A percentile compares a stretch with the other conserved stretches of the same genome.
Evolutionary conservation across 2,329 filamentous ascomycete genomes (phyloP).

Genomic region (Monosporascus sp.): DNA sequence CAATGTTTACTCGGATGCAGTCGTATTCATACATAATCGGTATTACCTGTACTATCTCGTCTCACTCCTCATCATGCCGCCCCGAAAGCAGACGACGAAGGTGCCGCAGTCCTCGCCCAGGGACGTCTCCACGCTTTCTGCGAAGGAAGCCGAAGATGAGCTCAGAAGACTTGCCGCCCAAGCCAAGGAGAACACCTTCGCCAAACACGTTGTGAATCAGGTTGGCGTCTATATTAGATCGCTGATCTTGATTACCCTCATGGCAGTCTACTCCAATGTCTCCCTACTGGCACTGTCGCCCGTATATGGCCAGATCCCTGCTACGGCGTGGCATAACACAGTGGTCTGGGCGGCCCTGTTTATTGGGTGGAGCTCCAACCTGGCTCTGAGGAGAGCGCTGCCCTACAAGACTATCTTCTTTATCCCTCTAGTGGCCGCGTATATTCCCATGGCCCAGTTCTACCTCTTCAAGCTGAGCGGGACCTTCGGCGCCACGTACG

Average conservation of each 20-base stretch:
- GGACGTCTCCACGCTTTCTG: conserved; percentile 24
- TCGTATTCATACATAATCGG: not conserved
- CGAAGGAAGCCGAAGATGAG: conserved; percentile 42
- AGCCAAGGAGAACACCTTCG: conserved; percentile 25
- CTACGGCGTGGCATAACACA: conserved; percentile 65
- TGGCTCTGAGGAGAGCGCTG: conserved; percentile 46
- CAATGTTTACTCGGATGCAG: not conserved
- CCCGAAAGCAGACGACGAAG: conserved; percentile 21
- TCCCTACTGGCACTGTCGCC: conserved; percentile 77
- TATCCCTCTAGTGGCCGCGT: conserved; percentile 70
- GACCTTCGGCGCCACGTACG: conserved; percentile 60
- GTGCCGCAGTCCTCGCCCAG: conserved; percentile 29
- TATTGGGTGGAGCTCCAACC: conserved; percentile 65
- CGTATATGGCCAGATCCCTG: conserved; percentile 80
- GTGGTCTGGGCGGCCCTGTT: conserved; percentile 63
- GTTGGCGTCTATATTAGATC: conserved; percentile 36
- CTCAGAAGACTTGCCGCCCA: conserved; percentile 43
- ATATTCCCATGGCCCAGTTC: conserved; percentile 68
- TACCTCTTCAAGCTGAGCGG: conserved; percentile 64
- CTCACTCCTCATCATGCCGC: conserved; percentile 17
- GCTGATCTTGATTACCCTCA: conserved; percentile 45
- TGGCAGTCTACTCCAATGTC: conserved; percentile 61
- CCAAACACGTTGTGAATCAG: conserved; percentile 32
- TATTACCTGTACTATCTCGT: not conserved
- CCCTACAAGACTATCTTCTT: conserved; percentile 45